Base-by-base conservation (phyloP, 768 basidiomycete species). In the Rhodocollybia butyracea region DNA sequence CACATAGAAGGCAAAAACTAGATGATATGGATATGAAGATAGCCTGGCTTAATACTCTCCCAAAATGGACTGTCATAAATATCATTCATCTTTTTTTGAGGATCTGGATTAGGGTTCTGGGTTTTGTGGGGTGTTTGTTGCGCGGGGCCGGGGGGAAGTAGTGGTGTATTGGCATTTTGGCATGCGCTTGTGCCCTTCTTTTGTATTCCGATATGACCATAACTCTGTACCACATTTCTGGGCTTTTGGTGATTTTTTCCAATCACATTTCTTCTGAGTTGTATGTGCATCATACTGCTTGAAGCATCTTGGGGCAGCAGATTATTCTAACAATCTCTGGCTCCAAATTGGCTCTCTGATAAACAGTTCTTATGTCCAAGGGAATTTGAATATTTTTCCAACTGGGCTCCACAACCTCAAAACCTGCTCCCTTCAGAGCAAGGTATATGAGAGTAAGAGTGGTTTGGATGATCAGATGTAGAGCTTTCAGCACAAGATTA, bases 21-120 rank as follows among this genome's bases (percentile, higher is more conserved):
- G 29, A 38, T 42, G 39, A 30, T 64, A 59, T 24, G 48, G 54
- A 13, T 50, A 7, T 41, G 47, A 7, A 57, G 26, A 54, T 60
- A 65, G 30, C 40, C 43, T n/a, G n/a, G n/a, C 6, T 38, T 22
- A 1, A 66, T 29, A n/a, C 40, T 27, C 3, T 46, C 5, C 65
- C 71, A 72, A 5, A 62, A 65, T 40, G 65, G 68, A 57, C 68
- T 70, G 42, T 67, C 65, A 45, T 63, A 58, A 27, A 68, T 58
- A 41, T 62, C 57, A 27, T 46, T 30, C 65, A 69, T 68, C 21
- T n/a, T 27, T 24, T 32, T 57, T 19, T 41, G 41, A 11, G 54
- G 61, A 29, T 10, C n/a, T 26, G 34, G 32, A 36, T n/a, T n/a
- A n/a, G n/a, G n/a, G n/a, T 32, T n/a, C 19, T 19, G 47, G 31